These are phyloP conservation scores for Dorcoceras hygrometricum DNA, from an alignment of 257 asterid species.

Conservation along the genomic window DNA sequence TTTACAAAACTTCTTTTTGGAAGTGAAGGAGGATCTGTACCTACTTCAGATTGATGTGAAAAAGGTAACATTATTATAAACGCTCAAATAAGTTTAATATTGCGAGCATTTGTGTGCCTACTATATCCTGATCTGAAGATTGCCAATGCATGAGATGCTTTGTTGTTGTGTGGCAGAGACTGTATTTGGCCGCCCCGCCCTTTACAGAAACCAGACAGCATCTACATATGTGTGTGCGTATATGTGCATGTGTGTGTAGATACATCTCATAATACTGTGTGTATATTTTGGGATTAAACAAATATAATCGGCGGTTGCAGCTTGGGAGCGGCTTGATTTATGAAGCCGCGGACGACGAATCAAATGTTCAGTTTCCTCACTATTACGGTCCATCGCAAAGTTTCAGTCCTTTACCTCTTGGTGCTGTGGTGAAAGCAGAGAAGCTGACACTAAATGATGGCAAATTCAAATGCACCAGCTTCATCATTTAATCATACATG, in stretches of 20 bases:
- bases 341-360: slow-evolving; percentile 53
- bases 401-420: slow-evolving; percentile 70
- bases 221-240: background rate
- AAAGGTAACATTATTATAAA: slow-evolving; percentile 38
- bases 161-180: background rate
- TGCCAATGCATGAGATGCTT: slow-evolving; percentile 11
- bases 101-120: too few species aligned
- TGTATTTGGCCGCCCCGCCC: background rate
- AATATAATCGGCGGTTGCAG: slow-evolving; percentile 37
- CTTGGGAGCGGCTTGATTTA: slow-evolving; percentile 78
- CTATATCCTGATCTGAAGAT: slow-evolving; percentile 10
- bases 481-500: background rate
- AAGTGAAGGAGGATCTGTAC: slow-evolving; percentile 52
- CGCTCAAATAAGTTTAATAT: background rate
- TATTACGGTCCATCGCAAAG: slow-evolving; percentile 85
- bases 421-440: slow-evolving; percentile 61
- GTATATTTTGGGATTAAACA: slow-evolving; percentile 12
- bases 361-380: slow-evolving; percentile 62
- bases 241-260: background rate
- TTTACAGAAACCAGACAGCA: background rate
- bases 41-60: slow-evolving; percentile 69
- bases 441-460: slow-evolving; percentile 48
- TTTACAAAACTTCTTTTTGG: slow-evolving; percentile 54
- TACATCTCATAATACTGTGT: background rate
- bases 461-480: slow-evolving; percentile 46